Conservation (phyloP, 176 grass and related monocot genomes). For the Saccharum officinarum region DNA sequence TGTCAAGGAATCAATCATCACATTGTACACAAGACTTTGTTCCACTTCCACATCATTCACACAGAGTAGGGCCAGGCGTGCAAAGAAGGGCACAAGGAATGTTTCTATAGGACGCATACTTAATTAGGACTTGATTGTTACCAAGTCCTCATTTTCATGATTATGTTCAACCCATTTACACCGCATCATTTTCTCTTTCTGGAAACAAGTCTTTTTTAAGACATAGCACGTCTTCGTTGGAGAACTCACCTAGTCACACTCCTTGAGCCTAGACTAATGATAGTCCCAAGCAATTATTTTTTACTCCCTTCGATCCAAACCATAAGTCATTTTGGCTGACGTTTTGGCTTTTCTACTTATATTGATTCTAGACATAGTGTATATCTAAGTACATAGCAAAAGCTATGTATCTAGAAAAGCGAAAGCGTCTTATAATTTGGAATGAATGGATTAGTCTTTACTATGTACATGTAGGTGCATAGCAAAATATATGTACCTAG, state of each 20-base stretch:
- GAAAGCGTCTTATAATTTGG: neutral
- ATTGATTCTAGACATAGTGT: neutral
- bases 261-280: too few relatives aligned
- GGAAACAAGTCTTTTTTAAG: conserved; percentile 1
- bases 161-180: neutral
- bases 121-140: neutral
- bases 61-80: conserved; percentile 35
- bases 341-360: neutral
- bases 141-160: conserved; percentile 27
- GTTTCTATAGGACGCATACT: conserved; percentile 7
- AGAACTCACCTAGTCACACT: neutral
- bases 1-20: conserved; percentile 36
- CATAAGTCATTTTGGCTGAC: neutral
- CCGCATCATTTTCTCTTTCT: neutral
- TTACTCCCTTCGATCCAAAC: neutral
- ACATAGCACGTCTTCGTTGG: neutral
- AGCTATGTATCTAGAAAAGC: neutral
- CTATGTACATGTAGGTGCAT: neutral
- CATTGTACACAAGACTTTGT: neutral
- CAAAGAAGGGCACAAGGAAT: neutral
- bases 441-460: neutral
- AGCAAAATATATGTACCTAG: neutral
- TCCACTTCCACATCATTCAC: conserved; percentile 24
- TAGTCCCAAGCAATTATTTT: neutral
- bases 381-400: neutral